phyloP scores from a whole-genome alignment of 805 yeast species.

The Candida sithepensis region DNA sequence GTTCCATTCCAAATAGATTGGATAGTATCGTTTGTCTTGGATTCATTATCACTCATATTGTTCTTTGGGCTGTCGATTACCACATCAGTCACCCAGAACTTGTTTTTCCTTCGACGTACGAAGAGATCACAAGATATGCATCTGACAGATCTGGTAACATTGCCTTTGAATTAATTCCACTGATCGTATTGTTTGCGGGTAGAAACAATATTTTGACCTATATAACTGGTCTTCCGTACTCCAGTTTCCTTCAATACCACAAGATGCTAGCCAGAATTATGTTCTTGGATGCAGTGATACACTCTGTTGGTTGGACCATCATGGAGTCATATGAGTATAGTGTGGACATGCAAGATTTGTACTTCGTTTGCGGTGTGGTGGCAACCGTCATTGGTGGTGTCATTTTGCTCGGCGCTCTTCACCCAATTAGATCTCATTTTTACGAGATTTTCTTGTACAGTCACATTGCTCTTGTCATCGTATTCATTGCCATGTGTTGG shows the following conservation, averaged over 20 bases:
- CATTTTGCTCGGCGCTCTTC: conserved; percentile 46
- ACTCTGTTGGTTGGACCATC: conserved; percentile 35
- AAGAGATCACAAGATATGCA: conserved; percentile 29
- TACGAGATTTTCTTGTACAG: conserved; percentile 59
- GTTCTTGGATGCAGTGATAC: conserved; percentile 36
- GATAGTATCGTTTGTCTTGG: conserved; percentile 29
- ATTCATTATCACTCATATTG: conserved; percentile 24
- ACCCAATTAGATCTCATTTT: conserved; percentile 44
- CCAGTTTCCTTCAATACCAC: conserved; percentile 53
- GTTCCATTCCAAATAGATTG: conserved; percentile 31
- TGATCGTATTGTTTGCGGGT: conserved; percentile 44
- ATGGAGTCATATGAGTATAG: conserved; percentile 8
- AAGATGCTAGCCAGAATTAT: conserved; percentile 59
- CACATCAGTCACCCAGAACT: conserved; percentile 7
- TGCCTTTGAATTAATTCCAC: conserved; percentile 38
- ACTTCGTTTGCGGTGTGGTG: conserved; percentile 32
- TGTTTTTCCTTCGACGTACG: conserved; percentile 32
- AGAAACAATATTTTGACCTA: conserved; percentile 42
- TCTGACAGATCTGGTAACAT: conserved; percentile 38
- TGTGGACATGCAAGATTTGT: conserved; percentile 6
- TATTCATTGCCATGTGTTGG: conserved; percentile 54
- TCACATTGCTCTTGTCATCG: conserved; percentile 54
- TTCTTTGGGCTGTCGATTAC: conserved; percentile 19
- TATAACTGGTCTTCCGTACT: conserved; percentile 40
- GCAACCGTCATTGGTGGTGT: conserved; percentile 41